These are phyloP conservation scores for Chromosphaera perkinsii DNA, from an alignment of 208 protist species.

Conservation along the genomic window DNA sequence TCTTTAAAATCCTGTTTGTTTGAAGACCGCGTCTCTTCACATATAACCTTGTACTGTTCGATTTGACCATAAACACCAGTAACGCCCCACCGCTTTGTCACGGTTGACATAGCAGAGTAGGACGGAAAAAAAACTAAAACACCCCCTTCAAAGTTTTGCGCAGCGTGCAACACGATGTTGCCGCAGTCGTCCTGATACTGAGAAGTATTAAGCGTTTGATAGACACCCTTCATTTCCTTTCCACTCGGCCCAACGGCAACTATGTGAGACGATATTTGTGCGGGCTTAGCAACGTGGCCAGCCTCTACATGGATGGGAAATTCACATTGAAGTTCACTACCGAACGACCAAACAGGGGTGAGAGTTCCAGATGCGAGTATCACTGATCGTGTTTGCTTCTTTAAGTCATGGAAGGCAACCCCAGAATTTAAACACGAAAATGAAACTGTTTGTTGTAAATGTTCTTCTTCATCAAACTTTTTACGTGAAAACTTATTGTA, in stretches of 20 bases:
- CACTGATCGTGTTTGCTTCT: conserved; percentile 43
- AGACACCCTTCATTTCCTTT: neutral
- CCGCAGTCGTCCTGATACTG: conserved; percentile 18
- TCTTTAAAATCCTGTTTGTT: neutral
- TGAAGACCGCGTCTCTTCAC: no score
- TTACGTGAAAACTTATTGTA: no score
- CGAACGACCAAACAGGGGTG: conserved; percentile 69
- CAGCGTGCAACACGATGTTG: neutral
- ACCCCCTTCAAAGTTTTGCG: neutral
- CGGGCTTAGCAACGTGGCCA: conserved; percentile 72
- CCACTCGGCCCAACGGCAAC: neutral
- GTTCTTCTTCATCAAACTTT: no score
- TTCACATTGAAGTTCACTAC: conserved; percentile 59
- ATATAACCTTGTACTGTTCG: neutral
- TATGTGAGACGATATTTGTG: neutral
- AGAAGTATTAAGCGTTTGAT: neutral
- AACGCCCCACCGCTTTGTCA: conserved; percentile 7
- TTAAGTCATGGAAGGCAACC: conserved; percentile 60
- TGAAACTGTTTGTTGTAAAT: no score
- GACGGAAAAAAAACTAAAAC: conserved; percentile 85
- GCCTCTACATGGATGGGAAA: conserved; percentile 70
- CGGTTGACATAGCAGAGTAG: conserved; percentile 40
- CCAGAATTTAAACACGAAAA: conserved; percentile 74
- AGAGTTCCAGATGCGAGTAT: conserved; percentile 79
- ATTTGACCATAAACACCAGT: conserved; percentile 4